Base-by-base conservation (phyloP, 2,329 filamentous ascomycete genomes). In the Aspergillus quadrilineatus region DNA sequence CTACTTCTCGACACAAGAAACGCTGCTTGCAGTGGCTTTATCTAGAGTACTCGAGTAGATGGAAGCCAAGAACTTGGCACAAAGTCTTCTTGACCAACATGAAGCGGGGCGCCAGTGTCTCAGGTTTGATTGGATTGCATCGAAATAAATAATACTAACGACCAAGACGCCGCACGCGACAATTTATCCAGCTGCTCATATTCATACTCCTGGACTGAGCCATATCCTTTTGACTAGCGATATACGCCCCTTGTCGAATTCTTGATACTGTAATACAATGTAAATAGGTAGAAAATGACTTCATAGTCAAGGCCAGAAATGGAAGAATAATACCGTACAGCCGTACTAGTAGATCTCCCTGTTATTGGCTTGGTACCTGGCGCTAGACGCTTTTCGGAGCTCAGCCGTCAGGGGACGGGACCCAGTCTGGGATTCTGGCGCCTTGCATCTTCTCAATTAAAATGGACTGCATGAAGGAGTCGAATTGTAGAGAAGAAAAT, bases 81-180 rank as follows among this genome's bases (percentile, higher is more conserved):
- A n/a, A 17, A 14, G 32, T 29, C 9, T 51, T 46, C 14, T 56
- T 51, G 36, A 29, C 32, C 46, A 46, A 32, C 47, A 51, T 26
- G 26, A 6, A 42, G 42, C 6, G 30, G 46, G 47, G 55, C 49
- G 49, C 49, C 50, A 50, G 44, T 47, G 43, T 57, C 44, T 57
- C 55, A 44, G 14, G 44, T 53, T 57, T 57, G 43, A 53, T 53
- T 52, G 50, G 32, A 14, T 42, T 37, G 37, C 30, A 44, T 15
- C 37, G 34, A 17, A 50, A 44, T n/a, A 29, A n/a, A 9, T n/a
- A 45, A 46, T 37, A 34, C 6, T 34, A 10, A 10, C 6, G 2
- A 34, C 10, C 46, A 50, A 55, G 53, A 50, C 6, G 30, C 30
- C 30, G 30, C 53, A 50, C 12, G 45, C 46, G 53, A 44, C 36